phyloP scores from a whole-genome alignment of 805 yeast species.

The Alloascoidea hylecoeti region DNA sequence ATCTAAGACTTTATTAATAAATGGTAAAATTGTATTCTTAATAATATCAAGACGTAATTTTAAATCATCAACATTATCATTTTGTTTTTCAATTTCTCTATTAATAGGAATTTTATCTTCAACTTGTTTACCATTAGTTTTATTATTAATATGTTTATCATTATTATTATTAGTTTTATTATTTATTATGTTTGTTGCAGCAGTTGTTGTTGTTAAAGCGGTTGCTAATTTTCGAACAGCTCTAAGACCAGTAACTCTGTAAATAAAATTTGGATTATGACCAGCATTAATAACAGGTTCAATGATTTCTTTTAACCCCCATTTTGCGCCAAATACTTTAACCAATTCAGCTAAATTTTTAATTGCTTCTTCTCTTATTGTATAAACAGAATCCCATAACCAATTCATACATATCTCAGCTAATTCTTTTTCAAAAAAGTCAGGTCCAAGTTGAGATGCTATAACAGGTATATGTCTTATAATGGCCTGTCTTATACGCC shows the following conservation, averaged over 20 bases:
- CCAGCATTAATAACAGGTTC: constrained; percentile 54
- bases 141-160: no score
- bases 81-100: neutral
- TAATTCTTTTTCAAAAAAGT: constrained; percentile 84
- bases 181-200: no score
- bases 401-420: constrained; percentile 90
- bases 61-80: neutral
- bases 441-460: constrained; percentile 88
- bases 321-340: constrained; percentile 77
- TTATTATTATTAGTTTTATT: no score
- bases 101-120: no score
- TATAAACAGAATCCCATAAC: constrained; percentile 96
- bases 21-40: constrained; percentile 60
- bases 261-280: constrained; percentile 57
- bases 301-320: constrained; percentile 83
- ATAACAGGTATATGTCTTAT: constrained; percentile 91
- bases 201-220: no score
- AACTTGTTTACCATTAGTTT: no score
- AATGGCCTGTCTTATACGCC: constrained; percentile 96
- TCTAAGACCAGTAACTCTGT: constrained; percentile 81
- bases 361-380: constrained; percentile 95
- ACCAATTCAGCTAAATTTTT: constrained; percentile 67
- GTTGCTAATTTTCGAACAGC: constrained; percentile 73
- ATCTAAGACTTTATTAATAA: constrained; percentile 50
- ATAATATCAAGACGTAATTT: constrained; percentile 38